Base-by-base conservation (phyloP, 1,139 yeast species). In the Yamadazyma oceani region DNA sequence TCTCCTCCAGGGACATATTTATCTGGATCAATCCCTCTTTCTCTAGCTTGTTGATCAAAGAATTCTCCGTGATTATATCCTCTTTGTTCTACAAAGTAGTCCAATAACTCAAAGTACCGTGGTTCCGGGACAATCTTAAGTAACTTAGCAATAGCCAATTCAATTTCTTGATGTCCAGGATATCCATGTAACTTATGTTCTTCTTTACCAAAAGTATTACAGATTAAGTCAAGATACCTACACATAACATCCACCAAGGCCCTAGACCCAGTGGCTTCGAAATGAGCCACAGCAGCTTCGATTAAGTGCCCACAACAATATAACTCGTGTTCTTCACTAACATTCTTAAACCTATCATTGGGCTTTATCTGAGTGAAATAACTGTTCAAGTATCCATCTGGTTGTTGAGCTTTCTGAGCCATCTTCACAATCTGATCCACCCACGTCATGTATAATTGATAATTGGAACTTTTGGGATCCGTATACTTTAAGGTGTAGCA, bases 121-220 rank as follows among this genome's bases (percentile, higher is more conserved):
- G 41, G 34, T 6, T 51, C 45, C 2, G 47, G 42, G n/a, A 42
- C 46, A n/a, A 53, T 37, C 11, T 43, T 41, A 2, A 47, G 26
- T 29, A 53, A 41, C 32, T 51, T 51, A 4, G 49, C 52, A 9
- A 54, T 33, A 8, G 59, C 55, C 13, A 54, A 39, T 38, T 54
- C 59, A 17, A 54, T 46, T 36, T 54, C 59, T 27, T 53, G 52
- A 30, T 54, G 59, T n/a, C 59, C 59, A 6, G 57, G 56, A 37
- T 54, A 54, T 7, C 58, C 58, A 19, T 50, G 54, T 4, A 42
- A 27, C 30, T 50, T 39, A 12, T 35, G 42, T 13, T 45, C 46
- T 11, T 38, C 47, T 3, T 49, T 49, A 2, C 57, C 58, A 34
- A 52, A 50, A 3, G 23, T 33, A 8, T 32, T 26, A 36, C 40